phyloP scores from a whole-genome alignment of 2,329 filamentous ascomycete species.

The Geoglossum cookeanum region DNA sequence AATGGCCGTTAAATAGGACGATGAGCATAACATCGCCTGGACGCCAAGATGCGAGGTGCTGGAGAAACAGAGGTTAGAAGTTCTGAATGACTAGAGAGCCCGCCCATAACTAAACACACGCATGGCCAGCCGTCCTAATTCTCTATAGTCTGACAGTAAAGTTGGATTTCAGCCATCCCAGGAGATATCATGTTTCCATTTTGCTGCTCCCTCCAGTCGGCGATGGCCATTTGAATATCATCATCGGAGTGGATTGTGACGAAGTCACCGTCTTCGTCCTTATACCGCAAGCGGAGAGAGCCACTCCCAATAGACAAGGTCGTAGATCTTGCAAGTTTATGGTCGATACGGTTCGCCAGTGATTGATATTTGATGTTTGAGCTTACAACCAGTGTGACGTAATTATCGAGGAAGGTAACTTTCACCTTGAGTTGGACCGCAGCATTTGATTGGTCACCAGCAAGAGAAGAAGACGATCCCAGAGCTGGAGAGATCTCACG shows the following conservation, averaged over 20 bases:
- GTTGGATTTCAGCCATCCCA: conserved; percentile 74
- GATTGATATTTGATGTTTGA: conserved; percentile 92
- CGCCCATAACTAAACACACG: background rate
- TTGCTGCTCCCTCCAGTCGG: conserved; percentile 74
- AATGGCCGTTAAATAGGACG: background rate
- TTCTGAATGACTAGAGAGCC: background rate
- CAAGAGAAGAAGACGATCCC: conserved; percentile 14
- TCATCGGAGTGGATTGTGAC: conserved; percentile 91
- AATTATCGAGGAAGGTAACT: conserved; percentile 80
- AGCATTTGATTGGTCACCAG: background rate
- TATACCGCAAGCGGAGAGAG: conserved; percentile 71
- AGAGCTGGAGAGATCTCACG: conserved; percentile 14
- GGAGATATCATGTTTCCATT: conserved; percentile 40
- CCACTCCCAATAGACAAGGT: conserved; percentile 66
- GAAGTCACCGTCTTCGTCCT: conserved; percentile 80
- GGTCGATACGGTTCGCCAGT: conserved; percentile 86
- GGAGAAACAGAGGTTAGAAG: background rate
- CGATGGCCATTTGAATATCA: conserved; percentile 87
- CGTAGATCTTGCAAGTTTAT: conserved; percentile 76
- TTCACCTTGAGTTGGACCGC: conserved; percentile 69
- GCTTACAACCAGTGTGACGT: conserved; percentile 86
- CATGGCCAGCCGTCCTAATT: background rate
- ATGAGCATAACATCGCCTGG: background rate
- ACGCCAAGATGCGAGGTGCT: conserved; percentile 3
- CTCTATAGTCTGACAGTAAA: conserved; percentile 41